Conservation (phyloP, 352 stramenopile genomes). For the Blastocystis sp. region DNA sequence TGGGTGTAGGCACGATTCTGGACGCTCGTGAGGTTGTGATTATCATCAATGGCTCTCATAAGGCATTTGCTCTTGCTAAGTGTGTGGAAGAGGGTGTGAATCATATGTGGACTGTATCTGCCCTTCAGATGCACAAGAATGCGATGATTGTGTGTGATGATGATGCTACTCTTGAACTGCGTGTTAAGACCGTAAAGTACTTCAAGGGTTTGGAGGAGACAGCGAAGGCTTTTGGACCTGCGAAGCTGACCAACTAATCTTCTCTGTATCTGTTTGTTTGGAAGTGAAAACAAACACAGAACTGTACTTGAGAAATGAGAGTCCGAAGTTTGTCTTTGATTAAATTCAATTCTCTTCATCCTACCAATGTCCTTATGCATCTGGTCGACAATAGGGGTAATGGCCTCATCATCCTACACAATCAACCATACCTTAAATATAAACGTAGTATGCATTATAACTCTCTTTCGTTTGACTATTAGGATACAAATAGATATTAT, state of each 20-base stretch:
- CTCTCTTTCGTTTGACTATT: neutral
- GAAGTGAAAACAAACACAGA: neutral
- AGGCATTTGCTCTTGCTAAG: slow-evolving; percentile 78
- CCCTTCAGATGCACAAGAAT: slow-evolving; percentile 76
- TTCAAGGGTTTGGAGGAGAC: slow-evolving; percentile 76
- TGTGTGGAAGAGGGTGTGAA: slow-evolving; percentile 80
- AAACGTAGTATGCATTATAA: neutral
- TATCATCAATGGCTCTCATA: slow-evolving; percentile 77
- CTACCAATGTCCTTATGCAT: neutral
- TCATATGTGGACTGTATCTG: slow-evolving; percentile 82
- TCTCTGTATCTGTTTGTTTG: neutral
- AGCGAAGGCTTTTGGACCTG: slow-evolving; percentile 10
- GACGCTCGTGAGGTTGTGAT: slow-evolving; percentile 77
- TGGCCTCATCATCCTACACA: neutral
- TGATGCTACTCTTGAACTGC: slow-evolving; percentile 77
- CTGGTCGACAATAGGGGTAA: neutral
- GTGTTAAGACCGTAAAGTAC: slow-evolving; percentile 82
- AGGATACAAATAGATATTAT: neutral
- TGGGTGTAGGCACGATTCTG: slow-evolving; percentile 79
- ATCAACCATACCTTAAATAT: neutral
- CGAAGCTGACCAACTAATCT: slow-evolving; percentile 38
- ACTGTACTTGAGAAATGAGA: neutral
- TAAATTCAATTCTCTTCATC: neutral
- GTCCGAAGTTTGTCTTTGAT: neutral
- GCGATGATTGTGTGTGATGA: slow-evolving; percentile 79